Percentiles rank a stretch among this genome's conserved stretches.
phyloP scores from a whole-genome alignment of 2,329 filamentous ascomycete species.

The Xylariaceae sp. region DNA sequence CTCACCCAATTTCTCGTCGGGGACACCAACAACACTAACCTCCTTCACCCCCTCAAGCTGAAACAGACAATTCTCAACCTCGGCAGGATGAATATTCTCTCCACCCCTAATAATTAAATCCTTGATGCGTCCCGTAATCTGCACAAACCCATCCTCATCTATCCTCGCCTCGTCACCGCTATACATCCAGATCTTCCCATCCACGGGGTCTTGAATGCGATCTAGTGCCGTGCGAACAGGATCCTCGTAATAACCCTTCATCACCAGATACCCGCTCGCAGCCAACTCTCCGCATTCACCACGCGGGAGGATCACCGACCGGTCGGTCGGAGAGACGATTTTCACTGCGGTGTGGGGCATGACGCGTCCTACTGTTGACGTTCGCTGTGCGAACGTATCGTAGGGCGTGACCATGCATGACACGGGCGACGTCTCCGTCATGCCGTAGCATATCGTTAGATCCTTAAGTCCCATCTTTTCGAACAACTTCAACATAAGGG shows the following conservation, averaged over 20 bases:
- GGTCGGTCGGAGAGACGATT: slow-evolving; percentile 67
- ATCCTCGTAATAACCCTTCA: slow-evolving; percentile 89
- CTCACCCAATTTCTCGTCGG: slow-evolving; percentile 81
- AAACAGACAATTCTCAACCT: slow-evolving; percentile 85
- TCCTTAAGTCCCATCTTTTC: slow-evolving; percentile 70
- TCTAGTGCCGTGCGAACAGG: slow-evolving; percentile 65
- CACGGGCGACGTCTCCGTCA: slow-evolving; percentile 85
- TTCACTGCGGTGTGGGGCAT: slow-evolving; percentile 78
- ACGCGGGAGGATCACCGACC: slow-evolving; percentile 54
- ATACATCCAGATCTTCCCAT: slow-evolving; percentile 71
- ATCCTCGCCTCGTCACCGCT: slow-evolving; percentile 90
- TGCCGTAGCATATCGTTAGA: slow-evolving; percentile 91
- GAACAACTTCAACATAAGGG: slow-evolving; percentile 75
- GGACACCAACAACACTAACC: slow-evolving; percentile 77
- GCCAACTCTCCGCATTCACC: slow-evolving; percentile 75
- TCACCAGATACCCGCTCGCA: slow-evolving; percentile 78
- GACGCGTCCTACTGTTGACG: slow-evolving; percentile 71
- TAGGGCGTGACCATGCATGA: slow-evolving; percentile 76
- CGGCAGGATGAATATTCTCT: slow-evolving; percentile 92
- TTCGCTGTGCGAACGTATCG: slow-evolving; percentile 70
- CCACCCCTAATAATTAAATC: slow-evolving; percentile 93
- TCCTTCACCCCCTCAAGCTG: slow-evolving; percentile 64
- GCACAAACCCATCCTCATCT: slow-evolving; percentile 76
- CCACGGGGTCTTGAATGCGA: slow-evolving; percentile 32
- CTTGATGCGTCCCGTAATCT: slow-evolving; percentile 88